These are phyloP conservation scores for Melampsora abietis-canadensis DNA, from an alignment of 1,284 basidiomycete species.

Conservation along the genomic window DNA sequence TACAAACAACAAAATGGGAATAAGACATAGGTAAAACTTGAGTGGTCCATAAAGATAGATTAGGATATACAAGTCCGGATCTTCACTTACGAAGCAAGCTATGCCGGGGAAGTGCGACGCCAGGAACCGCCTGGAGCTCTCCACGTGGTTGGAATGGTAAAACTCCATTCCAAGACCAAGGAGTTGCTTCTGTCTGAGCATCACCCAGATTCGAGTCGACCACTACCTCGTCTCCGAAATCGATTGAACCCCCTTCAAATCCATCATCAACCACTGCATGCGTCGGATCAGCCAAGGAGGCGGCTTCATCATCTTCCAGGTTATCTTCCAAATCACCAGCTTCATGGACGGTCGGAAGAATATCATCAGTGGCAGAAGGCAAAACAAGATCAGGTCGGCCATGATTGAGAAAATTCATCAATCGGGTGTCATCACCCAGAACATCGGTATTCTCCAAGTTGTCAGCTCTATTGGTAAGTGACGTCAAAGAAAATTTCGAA, in stretches of 20 bases:
- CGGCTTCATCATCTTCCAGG: conserved; percentile 40
- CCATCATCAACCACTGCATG: conserved; percentile 38
- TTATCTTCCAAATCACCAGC: conserved; percentile 35
- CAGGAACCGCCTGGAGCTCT: conserved; percentile 28
- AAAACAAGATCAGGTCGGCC: conserved; percentile 32
- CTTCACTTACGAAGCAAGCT: conserved; percentile 33
- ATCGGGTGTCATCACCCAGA: conserved; percentile 22
- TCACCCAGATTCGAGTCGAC: conserved; percentile 16
- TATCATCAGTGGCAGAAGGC: conserved; percentile 9
- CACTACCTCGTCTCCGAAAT: conserved; percentile 41
- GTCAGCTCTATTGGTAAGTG: conserved; percentile 12
- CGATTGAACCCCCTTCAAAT: conserved; percentile 31
- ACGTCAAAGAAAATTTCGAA: conserved; percentile 3
- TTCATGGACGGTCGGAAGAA: conserved; percentile 20
- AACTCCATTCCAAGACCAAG: conserved; percentile 44
- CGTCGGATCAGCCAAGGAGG: conserved; percentile 24
- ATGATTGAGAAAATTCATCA: conserved; percentile 36
- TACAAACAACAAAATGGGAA: neutral
- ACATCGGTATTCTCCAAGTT: conserved; percentile 4
- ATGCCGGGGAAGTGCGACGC: conserved; percentile 17
- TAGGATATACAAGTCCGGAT: too few species aligned
- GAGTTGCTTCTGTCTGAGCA: conserved; percentile 21
- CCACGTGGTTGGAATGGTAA: conserved; percentile 36
- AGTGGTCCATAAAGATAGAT: neutral
- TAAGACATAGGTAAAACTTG: neutral